Base-by-base conservation (phyloP, 139 green algal species). In the Chlorokybus atmophyticus region DNA sequence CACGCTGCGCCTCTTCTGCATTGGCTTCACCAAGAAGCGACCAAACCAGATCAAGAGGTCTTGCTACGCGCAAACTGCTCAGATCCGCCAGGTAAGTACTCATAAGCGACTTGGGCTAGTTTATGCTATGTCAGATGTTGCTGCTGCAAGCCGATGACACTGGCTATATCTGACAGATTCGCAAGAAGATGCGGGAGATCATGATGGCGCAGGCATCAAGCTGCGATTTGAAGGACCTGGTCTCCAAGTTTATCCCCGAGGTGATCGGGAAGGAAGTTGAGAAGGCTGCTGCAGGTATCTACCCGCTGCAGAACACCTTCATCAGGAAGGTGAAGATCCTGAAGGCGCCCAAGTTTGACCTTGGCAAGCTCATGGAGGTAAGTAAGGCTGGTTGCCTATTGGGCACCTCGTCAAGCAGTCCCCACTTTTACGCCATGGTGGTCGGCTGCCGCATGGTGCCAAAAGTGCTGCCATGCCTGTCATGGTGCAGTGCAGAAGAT, bases 291-390 rank as follows among this genome's bases (percentile, higher is more conserved):
- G 50, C 54, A 44, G 85, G 85, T 71, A 85, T 93, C 68, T 93
- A 85, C 79, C 82, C 83, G 32, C 75, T 93, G 48, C 81, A 96
- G 79, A 95, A 95, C 83, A 79, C 81, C 21, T 90, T 80, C 66
- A 83, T 99, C 51, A 82, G 91, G 74, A 99, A 99, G 84, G 87
- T 94, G 39, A 99, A 99, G 84, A 79, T 99, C 50, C 75, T 98
- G 38, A 93, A 94, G 75, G 68, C 86, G 19, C 91, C 92, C 66
- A 95, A 94, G 82, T 96, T 97, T 58, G 92, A 99, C 76, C 60
- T 95, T 42, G 85, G 71, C 73, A 94, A 93, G 80, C 83, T 99
- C 31, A 95, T 99, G 87, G 92, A 99, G 80, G 90, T 97, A 55
- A 95, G 75, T 82, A 80, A 40, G 84, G 93, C 76, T 93, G 90